A percentile compares a stretch with the other conserved stretches of the same genome.
Conservation (phyloP, 192 early-diverging fungal species). For the Umbelopsis sp. region DNA sequence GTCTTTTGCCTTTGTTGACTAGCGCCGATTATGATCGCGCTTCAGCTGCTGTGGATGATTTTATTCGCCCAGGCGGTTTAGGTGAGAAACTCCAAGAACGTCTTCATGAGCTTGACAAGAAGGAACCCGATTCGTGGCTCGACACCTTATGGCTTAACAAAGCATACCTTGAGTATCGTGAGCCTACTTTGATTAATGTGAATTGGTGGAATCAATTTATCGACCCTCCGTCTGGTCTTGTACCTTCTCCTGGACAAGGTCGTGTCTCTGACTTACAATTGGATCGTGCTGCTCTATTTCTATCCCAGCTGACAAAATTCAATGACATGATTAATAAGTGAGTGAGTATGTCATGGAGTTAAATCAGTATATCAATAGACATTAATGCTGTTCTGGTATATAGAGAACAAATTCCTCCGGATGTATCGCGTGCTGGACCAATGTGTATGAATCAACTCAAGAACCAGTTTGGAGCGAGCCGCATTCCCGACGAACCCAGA, state of each 20-base stretch:
- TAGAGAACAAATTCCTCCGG: conserved; percentile 62
- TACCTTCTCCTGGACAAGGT: conserved; percentile 44
- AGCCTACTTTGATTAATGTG: conserved; percentile 81
- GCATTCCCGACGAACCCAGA: conserved; percentile 66
- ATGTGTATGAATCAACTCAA: conserved; percentile 97
- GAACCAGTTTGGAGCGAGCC: conserved; percentile 79
- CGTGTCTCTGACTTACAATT: conserved; percentile 76
- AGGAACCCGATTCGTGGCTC: conserved; percentile 82
- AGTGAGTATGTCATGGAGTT: conserved; percentile 40
- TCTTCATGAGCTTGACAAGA: conserved; percentile 66
- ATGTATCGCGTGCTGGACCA: conserved; percentile 67
- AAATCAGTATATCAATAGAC: neutral
- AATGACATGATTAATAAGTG: conserved; percentile 73
- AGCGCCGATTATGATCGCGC: conserved; percentile 59
- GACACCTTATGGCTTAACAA: conserved; percentile 84
- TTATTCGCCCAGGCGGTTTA: conserved; percentile 65
- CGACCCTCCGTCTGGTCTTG: conserved; percentile 55
- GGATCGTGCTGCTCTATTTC: conserved; percentile 73
- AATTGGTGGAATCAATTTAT: conserved; percentile 85
- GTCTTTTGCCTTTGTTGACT: conserved; percentile 66
- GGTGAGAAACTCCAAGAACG: conserved; percentile 78
- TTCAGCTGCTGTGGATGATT: conserved; percentile 67
- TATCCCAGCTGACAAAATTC: conserved; percentile 67
- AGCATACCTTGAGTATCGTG: conserved; percentile 86
- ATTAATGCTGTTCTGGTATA: conserved; percentile 11